Evolutionary conservation across 192 early-diverging fungal genomes (phyloP), one percentile per base, ranked within the genome.

Genomic region (Dispira simplex): DNA sequence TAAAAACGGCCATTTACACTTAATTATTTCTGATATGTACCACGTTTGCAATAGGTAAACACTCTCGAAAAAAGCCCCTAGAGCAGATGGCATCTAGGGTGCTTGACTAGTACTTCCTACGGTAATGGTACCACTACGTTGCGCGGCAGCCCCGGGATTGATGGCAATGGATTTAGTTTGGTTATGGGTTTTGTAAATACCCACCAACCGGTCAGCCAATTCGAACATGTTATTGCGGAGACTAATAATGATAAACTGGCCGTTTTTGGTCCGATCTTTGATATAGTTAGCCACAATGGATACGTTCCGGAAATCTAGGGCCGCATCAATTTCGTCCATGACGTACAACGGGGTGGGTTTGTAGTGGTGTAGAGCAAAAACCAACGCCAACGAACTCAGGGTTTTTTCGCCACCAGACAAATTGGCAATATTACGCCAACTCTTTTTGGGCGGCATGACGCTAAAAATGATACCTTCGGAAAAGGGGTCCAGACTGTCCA

Each of bases 181-280:
- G 71, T 97, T 87, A 55, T 91, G 79, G 2, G 92, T 95, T 80
- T 99, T 99, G 75, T 99, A 97, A 47, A 99, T 95, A 48, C 97
- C 97, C 5, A 99, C 89, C 20, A 99, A 76, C n/a, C 93, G 84
- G 71, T 98, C 95, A 0, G 95, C 97, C 18, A 97, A 79, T 75
- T 99, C 97, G 85, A 99, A 99, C 95, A 99, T 99, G 70, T 99
- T 95, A 80, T 99, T 97, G 62, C 97, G 80, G 64, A 99, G 77
- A 67, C 90, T 93, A 70, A 99, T 97, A 66, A 99, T 95, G 44
- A 99, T 83, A 78, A 99, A 99, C 78, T 99, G 97, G 2, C 92
- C 97, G 70, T 95, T 87, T 73, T 87, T 89, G 11, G 97, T 96
- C 64, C 93, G 82, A 67, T 97, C 91, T 68, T 95, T 95, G 75